Percentiles rank a stretch among this genome's conserved stretches.
phyloP scores from a whole-genome alignment of 83 land plant species.

The Larix sibirica region DNA sequence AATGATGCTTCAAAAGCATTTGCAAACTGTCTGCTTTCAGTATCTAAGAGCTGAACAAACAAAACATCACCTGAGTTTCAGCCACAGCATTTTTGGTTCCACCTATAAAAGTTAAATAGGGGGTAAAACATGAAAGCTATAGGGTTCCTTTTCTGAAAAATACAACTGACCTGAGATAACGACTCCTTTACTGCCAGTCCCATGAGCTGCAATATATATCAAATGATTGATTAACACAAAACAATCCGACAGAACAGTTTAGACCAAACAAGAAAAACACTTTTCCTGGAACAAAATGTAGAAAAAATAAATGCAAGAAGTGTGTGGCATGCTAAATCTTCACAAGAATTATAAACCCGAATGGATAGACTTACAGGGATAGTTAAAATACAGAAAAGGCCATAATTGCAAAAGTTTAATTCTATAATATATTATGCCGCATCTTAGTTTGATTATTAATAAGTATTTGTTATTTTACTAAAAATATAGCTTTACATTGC shows the following conservation, averaged over 20 bases:
- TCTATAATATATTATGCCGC: too few species aligned
- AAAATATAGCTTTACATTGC: too few species aligned
- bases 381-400: background rate
- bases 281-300: too few species aligned
- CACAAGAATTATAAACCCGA: background rate
- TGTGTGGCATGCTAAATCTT: background rate
- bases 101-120: background rate
- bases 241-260: background rate
- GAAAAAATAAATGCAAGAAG: too few species aligned
- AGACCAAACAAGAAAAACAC: background rate
- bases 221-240: background rate
- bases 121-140: background rate
- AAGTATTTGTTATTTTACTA: too few species aligned
- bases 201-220: constrained; percentile 4
- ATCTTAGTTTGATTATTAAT: too few species aligned
- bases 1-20: constrained; percentile 1
- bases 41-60: background rate
- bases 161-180: background rate
- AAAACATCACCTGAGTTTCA: background rate
- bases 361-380: background rate
- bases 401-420: too few species aligned
- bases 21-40: background rate
- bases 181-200: background rate
- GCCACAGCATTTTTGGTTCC: too few species aligned
- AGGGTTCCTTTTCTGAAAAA: background rate